Evolutionary conservation across 345 rosid species (phyloP), one percentile per base, ranked within the genome.

Genomic region (Eucalyptus leucophloia): DNA sequence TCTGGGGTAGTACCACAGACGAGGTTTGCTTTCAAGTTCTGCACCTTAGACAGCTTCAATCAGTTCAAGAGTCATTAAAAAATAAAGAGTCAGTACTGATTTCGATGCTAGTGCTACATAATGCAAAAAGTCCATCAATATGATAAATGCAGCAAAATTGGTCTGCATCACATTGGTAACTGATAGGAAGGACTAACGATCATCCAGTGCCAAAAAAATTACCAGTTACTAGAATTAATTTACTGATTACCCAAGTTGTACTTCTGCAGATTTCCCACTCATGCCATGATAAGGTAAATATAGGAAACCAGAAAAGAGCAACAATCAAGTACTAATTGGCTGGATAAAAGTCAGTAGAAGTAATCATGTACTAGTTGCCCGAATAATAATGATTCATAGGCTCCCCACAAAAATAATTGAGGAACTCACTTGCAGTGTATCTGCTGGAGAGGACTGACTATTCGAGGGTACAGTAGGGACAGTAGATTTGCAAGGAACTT

Each of bases 11-110:
- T 91, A 89, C 94, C 91, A 77, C 91, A 92, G 90, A 91, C 88
- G 67, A 88, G 81, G 88, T 93, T 95, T 86, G 89, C 90, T 89
- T 93, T 95, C 37, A 87, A 16, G 88, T 90, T 92, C 47, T 90
- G 92, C 87, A 89, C 83, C 91, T 94, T 96, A 88, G 95, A 92
- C 69, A 90, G 92, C 98, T 96, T 92, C 91, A 91, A 81, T 88
- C 49, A 83, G 50, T 77, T 91, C 54, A 45, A 53, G 80, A 88
- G 86, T 87, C 12, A 54, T 11, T 82, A 13, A 86, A 86, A 28
- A 49, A 77, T 17, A 65, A 37, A 45, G 37, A 62, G 49, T 82
- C 72, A 42, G 44, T 37, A 40, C 47, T 21, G 30, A 77, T 77
- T 40, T 7, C 85, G 2, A 60, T 62, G 24, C 50, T 32, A 67